Evolutionary conservation across 495 filamentous ascomycete genomes (phyloP), one percentile per base, ranked within the genome.

Genomic region (Lasiosphaeriaceae sp.): DNA sequence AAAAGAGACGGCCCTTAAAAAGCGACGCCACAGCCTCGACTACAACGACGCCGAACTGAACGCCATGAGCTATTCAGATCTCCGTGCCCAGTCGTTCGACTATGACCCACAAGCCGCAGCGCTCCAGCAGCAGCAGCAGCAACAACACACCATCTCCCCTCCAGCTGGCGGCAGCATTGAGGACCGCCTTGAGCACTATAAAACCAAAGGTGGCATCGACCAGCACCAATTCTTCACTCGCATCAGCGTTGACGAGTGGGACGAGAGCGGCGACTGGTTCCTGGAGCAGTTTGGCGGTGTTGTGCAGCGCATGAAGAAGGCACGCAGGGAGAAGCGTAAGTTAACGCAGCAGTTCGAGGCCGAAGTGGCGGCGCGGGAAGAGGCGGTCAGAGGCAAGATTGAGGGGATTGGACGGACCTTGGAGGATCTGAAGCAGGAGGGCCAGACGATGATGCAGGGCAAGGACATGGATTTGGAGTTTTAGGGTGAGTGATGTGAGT

Each of bases 241-340:
- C 5, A 74, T 96, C 64, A 65, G 81, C 2, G 77, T 89, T 21
- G 74, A 80, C 23, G 86, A 93, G 66, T 94, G 91, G 87, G 91
- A 96, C 66, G 78, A 87, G 47, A 83, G 86, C 14, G 91, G 91
- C 8, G 90, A 96, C 58, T 85, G 88, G 77, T 83, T 96, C 41
- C 72, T 93, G 14, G 82, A 84, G 3, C 80, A 80, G 57, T 92
- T 94, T 62, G 74, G 75, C 6, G 74, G 78, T 8, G 67, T 92
- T 17, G 75, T 92, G 58, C 66, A 73, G 17, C 79, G 83, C 60
- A 80, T 92, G 64, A 88, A 82, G 56, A 74, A 82, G 0, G 75
- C 85, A 26, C 75, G 90, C 46, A 77, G 79, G 54, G 76, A 79
- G 19, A 90, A 90, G 65, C 80, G 92, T 37, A 76, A 78, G 49